phyloP scores from a whole-genome alignment of 2,329 filamentous ascomycete species.

The Phaeosphaeriaceae sp. region DNA sequence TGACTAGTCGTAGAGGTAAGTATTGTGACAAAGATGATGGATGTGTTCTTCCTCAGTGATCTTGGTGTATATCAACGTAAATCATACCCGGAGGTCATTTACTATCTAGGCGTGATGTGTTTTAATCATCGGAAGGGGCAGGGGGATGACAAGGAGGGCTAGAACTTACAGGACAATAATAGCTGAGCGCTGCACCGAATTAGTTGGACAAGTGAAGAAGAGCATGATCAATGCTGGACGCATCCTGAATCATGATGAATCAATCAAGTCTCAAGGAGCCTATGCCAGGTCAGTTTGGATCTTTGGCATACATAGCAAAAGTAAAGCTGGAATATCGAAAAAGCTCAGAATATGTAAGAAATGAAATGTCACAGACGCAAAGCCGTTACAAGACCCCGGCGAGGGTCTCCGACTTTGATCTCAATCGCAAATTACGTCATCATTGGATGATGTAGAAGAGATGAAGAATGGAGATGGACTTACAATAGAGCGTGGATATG shows the following conservation, averaged over 20 bases:
- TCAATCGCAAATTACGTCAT: conserved; percentile 99
- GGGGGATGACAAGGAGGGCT: background rate
- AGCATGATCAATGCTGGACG: no score
- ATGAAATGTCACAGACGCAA: conserved; percentile 82
- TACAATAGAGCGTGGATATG: conserved; percentile 29
- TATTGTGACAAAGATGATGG: conserved; percentile 15
- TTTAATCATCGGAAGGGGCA: conserved; percentile 68
- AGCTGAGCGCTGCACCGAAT: background rate
- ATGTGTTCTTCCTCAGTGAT: conserved; percentile 64
- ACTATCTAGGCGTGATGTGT: conserved; percentile 67
- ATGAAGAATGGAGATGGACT: conserved; percentile 17
- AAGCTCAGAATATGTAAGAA: conserved; percentile 98
- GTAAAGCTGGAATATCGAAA: background rate
- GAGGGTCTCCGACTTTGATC: conserved; percentile 81
- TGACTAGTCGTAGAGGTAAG: conserved; percentile 6
- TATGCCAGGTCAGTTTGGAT: conserved; percentile 17
- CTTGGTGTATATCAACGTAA: conserved; percentile 65
- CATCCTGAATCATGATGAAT: no score
- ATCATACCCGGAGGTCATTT: conserved; percentile 66
- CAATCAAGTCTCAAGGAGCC: no score
- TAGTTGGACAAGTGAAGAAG: background rate
- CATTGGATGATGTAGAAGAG: conserved; percentile 56
- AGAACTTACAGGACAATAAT: conserved; percentile 17
- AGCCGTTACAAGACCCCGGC: conserved; percentile 86
- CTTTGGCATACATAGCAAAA: background rate